Evolutionary conservation across 2,329 filamentous ascomycete genomes (phyloP), one percentile per base, ranked within the genome.

Genomic region (Thelonectria olida): DNA sequence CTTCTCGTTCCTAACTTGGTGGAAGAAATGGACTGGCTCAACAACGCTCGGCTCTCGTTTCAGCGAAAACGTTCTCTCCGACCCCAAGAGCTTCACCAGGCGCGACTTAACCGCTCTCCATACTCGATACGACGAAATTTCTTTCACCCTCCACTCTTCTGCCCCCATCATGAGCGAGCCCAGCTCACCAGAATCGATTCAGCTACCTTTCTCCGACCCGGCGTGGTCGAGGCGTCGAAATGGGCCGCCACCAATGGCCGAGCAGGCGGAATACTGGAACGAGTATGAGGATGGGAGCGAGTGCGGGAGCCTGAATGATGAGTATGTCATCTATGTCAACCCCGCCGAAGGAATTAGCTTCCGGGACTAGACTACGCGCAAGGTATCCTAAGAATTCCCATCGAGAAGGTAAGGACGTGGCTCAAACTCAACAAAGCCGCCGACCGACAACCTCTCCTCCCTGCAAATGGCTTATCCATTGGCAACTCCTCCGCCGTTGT

Each of bases 271-370:
- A 45, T 95, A 95, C 73, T 96, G 92, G 92, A 95, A 92, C 75
- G 92, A 96, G 75, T 96, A 94, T 75, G 92, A 96, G 67, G 80
- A 94, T 73, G 91, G 91, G 8, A 93, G 92, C 73, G 91, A 93
- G 55, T 80, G 77, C 2, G 85, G 83, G 47, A 27, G 25, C 25
- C 87, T 83, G 13, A 83, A 88, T 36, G 64, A 65, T 42, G 85
- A 84, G 25, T 96, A 93, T 74, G 84, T 87, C 45, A 89, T 96
- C 67, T 93, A 92, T 70, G 81, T 95, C 61, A 85, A 94, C 72
- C 91, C 92, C 0, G 84, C 92, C 66, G 85, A 85, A 2, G 80
- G 84, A 9, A 72, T 77, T 19, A 79, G 78, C 31, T 90, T 92
- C 88, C 90, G 0, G 89, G 91, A 13, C 77, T 92, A 34, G 82